Conservation (phyloP, 768 basidiomycete species). For the Agaricus bisporus region DNA sequence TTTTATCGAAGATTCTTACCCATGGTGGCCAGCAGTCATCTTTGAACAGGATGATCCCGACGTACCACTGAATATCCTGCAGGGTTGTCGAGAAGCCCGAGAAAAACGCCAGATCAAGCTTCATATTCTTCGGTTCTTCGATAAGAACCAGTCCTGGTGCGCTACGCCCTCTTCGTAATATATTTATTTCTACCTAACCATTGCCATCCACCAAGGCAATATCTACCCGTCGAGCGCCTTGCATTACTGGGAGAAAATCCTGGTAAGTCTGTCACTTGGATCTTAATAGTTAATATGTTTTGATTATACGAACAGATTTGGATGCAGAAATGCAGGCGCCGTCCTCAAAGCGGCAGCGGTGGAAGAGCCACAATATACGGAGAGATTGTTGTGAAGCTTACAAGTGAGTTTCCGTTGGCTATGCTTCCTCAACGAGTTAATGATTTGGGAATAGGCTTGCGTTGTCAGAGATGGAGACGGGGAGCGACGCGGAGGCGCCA, state of each 20-base stretch:
- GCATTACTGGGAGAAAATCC: constrained; percentile 61
- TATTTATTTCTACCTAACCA: background rate
- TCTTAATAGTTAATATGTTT: background rate
- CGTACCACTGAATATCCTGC: constrained; percentile 42
- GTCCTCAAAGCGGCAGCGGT: constrained; percentile 48
- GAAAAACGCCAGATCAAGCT: constrained; percentile 34
- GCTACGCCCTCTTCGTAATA: constrained; percentile 11
- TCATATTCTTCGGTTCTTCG: constrained; percentile 78
- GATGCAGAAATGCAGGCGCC: constrained; percentile 58
- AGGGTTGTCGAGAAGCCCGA: constrained; percentile 22
- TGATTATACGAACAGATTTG: constrained; percentile 35
- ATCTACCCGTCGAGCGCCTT: constrained; percentile 50
- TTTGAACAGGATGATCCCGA: constrained; percentile 52
- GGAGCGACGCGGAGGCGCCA: constrained; percentile 13
- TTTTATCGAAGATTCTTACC: constrained; percentile 52
- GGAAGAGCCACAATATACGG: constrained; percentile 46
- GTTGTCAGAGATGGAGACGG: constrained; percentile 20
- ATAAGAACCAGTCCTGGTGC: constrained; percentile 59
- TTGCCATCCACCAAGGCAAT: constrained; percentile 43
- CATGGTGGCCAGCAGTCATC: constrained; percentile 87
- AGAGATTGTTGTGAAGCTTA: constrained; percentile 59
- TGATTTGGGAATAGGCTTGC: constrained; percentile 14
- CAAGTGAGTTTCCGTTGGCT: constrained; percentile 34
- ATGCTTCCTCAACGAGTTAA: background rate
- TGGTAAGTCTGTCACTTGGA: constrained; percentile 31